Percentiles rank a stretch among this genome's conserved stretches.
phyloP scores from a whole-genome alignment of 257 asterid species.

The Fraxinus quadrangulata region DNA sequence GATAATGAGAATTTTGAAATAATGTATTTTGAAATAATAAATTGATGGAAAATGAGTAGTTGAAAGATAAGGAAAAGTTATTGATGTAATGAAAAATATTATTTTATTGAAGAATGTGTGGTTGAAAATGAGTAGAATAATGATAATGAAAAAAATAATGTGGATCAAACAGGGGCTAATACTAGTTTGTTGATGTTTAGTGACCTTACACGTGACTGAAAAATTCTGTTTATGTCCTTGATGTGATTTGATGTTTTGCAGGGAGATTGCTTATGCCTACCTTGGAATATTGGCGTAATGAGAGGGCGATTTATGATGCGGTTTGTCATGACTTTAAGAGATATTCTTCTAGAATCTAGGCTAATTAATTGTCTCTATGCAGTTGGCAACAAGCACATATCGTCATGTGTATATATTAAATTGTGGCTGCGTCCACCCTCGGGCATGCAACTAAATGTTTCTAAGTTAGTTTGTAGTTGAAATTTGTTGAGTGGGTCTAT shows the following conservation, averaged over 20 bases:
- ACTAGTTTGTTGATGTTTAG: not conserved
- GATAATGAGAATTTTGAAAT: too few relatives aligned
- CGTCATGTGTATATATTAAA: not conserved
- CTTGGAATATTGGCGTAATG: conserved; percentile 79
- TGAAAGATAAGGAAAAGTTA: too few relatives aligned
- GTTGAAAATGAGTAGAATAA: too few relatives aligned
- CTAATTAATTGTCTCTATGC: not conserved
- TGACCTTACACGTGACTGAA: not conserved
- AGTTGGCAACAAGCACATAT: conserved; percentile 9
- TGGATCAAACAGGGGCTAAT: not conserved
- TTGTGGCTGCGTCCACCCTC: conserved; percentile 10
- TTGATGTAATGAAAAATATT: too few relatives aligned
- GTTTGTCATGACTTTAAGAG: conserved; percentile 36
- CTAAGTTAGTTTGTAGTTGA: not conserved
- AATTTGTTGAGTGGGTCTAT: not conserved
- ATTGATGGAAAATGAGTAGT: too few relatives aligned
- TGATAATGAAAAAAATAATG: too few relatives aligned
- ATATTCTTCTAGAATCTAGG: not conserved
- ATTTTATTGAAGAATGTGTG: too few relatives aligned
- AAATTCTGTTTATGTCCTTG: conserved; percentile 13
- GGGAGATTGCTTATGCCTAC: conserved; percentile 72
- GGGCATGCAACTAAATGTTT: not conserved
- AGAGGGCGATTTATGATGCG: conserved; percentile 57
- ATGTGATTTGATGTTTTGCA: conserved; percentile 30
- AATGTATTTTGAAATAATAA: too few relatives aligned